phyloP scores from a whole-genome alignment of 495 filamentous ascomycete genomes.

The Hamigera avellanea region DNA sequence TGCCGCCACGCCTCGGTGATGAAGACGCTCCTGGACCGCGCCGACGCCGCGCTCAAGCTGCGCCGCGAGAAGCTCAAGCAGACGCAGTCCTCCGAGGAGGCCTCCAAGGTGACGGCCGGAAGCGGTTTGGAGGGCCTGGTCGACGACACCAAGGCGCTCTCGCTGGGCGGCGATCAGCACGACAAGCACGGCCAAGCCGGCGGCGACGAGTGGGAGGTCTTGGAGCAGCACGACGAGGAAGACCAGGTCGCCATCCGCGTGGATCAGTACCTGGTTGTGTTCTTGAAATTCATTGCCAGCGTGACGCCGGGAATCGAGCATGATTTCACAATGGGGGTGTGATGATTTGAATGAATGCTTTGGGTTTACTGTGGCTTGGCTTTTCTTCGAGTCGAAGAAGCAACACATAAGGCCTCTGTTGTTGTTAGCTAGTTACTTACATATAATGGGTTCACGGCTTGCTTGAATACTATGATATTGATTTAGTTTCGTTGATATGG shows the following conservation, averaged over 20 bases:
- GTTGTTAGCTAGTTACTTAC: too few relatives aligned
- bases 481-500: too few relatives aligned
- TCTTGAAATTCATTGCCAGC: conserved; percentile 95
- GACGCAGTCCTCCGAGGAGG: conserved; percentile 35
- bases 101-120: conserved; percentile 43
- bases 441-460: too few relatives aligned
- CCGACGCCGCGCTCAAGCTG: conserved; percentile 84
- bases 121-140: conserved; percentile 54
- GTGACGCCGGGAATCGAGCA: conserved; percentile 96
- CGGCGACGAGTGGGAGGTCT: conserved; percentile 81
- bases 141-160: conserved; percentile 42
- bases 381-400: too few relatives aligned
- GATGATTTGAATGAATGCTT: conserved; percentile 3
- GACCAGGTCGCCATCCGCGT: conserved; percentile 86
- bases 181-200: conserved; percentile 42
- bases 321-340: conserved; percentile 97
- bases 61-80: conserved; percentile 66
- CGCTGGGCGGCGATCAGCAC: conserved; percentile 17
- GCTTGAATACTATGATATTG: too few relatives aligned
- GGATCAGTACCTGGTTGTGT: conserved; percentile 96
- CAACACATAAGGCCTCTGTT: too few relatives aligned
- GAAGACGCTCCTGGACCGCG: conserved; percentile 93
- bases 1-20: conserved; percentile 92
- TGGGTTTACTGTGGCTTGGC: too few relatives aligned
- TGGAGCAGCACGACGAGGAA: conserved; percentile 51